phyloP scores from a whole-genome alignment of 805 yeast species.

The Suhomyces sp. region DNA sequence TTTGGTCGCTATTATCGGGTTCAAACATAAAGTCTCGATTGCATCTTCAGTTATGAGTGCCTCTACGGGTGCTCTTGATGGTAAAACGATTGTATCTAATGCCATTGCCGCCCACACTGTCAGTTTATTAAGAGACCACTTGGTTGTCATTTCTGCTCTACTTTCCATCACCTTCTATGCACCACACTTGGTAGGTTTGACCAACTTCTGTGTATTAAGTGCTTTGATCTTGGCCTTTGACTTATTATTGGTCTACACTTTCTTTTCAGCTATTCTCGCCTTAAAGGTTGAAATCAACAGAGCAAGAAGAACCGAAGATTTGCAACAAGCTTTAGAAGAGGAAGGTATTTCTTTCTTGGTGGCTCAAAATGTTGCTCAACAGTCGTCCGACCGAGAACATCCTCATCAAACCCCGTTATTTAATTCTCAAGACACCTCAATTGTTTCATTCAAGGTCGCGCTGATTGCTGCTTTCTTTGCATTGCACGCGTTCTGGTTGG shows the following conservation, averaged over 20 bases:
- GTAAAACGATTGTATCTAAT: slow-evolving; percentile 41
- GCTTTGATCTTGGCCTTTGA: slow-evolving; percentile 72
- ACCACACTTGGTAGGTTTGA: slow-evolving; percentile 67
- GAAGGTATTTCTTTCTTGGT: slow-evolving; percentile 80
- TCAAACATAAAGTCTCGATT: slow-evolving; percentile 76
- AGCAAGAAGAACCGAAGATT: slow-evolving; percentile 76
- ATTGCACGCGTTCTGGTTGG: slow-evolving; percentile 66
- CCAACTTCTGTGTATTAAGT: slow-evolving; percentile 76
- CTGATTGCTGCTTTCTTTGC: slow-evolving; percentile 59
- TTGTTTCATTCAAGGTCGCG: slow-evolving; percentile 59
- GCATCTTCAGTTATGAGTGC: slow-evolving; percentile 56
- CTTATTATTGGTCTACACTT: slow-evolving; percentile 70
- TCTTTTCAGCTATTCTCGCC: slow-evolving; percentile 79
- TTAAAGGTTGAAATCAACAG: slow-evolving; percentile 85
- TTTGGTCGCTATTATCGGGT: slow-evolving; percentile 87
- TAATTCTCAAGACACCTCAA: slow-evolving; percentile 25
- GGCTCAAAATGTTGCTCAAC: slow-evolving; percentile 67
- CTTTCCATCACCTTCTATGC: slow-evolving; percentile 64
- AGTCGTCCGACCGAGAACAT: slow-evolving; percentile 35
- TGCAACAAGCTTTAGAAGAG: slow-evolving; percentile 82
- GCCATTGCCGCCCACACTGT: slow-evolving; percentile 44
- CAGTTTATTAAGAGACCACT: slow-evolving; percentile 70
- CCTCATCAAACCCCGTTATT: slow-evolving; percentile 28
- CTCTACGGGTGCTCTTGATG: slow-evolving; percentile 36
- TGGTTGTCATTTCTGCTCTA: slow-evolving; percentile 70